phyloP scores from a whole-genome alignment of 768 basidiomycete genomes.

The Calocybe cyanea region DNA sequence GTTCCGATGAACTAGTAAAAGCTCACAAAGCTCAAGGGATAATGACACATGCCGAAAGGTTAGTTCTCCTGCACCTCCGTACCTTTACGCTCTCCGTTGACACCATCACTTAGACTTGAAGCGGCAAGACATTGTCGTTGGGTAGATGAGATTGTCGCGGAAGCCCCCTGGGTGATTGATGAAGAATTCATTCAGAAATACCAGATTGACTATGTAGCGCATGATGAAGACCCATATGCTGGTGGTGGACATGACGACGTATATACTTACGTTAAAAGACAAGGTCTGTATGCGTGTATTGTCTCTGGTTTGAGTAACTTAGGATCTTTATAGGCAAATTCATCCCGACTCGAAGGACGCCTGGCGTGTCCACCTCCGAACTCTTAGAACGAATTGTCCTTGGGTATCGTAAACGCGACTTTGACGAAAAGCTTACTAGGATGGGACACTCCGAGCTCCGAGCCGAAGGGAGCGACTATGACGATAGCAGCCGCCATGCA shows the following conservation, averaged over 20 bases:
- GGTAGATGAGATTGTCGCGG: conserved; percentile 91
- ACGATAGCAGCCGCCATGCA: conserved; percentile 31
- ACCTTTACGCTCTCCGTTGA: neutral
- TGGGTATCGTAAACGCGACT: conserved; percentile 78
- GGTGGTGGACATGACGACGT: conserved; percentile 81
- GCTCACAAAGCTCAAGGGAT: conserved; percentile 78
- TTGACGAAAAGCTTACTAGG: conserved; percentile 86
- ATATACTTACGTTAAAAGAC: conserved; percentile 74
- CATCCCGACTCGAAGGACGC: conserved; percentile 91
- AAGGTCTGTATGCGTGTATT: conserved; percentile 46
- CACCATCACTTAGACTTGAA: conserved; percentile 54
- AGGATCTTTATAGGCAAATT: conserved; percentile 67
- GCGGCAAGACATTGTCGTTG: conserved; percentile 94
- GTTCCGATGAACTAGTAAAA: conserved; percentile 79
- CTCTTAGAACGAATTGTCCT: conserved; percentile 89
- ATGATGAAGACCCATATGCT: conserved; percentile 89
- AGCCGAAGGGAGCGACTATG: conserved; percentile 59
- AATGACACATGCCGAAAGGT: conserved; percentile 78
- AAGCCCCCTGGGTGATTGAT: conserved; percentile 89
- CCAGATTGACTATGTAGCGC: conserved; percentile 94
- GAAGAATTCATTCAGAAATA: conserved; percentile 79
- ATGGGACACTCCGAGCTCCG: conserved; percentile 77
- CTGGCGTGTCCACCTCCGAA: conserved; percentile 90
- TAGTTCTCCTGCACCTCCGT: neutral
- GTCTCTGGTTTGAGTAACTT: conserved; percentile 2